Base-by-base conservation (phyloP, 768 basidiomycete species). In the Rhodotorula toruloides region DNA sequence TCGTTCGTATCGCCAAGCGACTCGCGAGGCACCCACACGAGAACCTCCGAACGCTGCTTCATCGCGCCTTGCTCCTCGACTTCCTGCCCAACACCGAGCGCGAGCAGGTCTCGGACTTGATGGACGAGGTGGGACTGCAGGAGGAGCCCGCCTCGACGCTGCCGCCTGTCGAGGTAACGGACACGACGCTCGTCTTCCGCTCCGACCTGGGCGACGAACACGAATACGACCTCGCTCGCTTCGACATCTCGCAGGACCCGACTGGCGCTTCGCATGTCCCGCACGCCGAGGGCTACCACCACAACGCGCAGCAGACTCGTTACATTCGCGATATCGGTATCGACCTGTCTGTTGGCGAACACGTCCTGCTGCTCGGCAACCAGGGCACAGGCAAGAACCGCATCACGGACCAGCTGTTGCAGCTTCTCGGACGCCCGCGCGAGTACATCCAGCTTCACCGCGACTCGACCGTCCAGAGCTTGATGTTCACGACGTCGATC, bases 371-470 rank as follows among this genome's bases (percentile, higher is more conserved):
- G 2, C 57, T 70, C 32, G 68, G 68, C 19, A 55, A 55, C 40
- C 68, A 70, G 29, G 68, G 68, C 22, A 61, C 58, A 12, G 68
- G 68, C 34, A 70, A 70, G 61, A 70, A 70, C 68, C 58, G 58
- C 53, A 63, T 65, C 39, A 48, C 47, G 42, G 67, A 68, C 37
- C 63, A 54, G 22, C 54, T 64, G 2, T 63, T 60, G 16, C 46
- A 65, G 61, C 64, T 70, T 17, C 68, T 62, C n/a, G 42, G 36
- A 13, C 55, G 68, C 4, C 64, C 60, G 3, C 36, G 68, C 32
- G 68, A 70, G 56, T 70, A 65, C 60, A 54, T 63, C 7, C 68
- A 70, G 52, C 57, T 70, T 0, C 48, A 58, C 48, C 64, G 68
- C 17, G 68, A 70, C 37, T 44, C 64, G 44, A 70, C 68, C 0